These are phyloP conservation scores for Rosa lucieae DNA, from an alignment of 306 rosid genomes.

Conservation along the genomic window DNA sequence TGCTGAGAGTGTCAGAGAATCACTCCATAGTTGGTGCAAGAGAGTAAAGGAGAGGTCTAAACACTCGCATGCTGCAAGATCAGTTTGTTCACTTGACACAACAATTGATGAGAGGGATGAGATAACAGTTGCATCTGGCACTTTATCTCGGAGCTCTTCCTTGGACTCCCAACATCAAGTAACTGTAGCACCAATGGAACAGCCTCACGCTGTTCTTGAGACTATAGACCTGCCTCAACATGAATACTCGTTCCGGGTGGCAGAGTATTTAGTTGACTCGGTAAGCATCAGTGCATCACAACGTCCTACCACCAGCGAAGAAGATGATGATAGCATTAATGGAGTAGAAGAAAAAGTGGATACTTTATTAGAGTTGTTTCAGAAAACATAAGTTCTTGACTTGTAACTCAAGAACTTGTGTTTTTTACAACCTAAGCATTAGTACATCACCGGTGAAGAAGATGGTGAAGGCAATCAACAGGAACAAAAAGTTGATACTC, in stretches of 20 bases:
- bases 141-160: slow-evolving; percentile 71
- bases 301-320: slow-evolving; percentile 26
- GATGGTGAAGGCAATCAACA: background rate
- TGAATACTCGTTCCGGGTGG: slow-evolving; percentile 37
- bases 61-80: slow-evolving; percentile 64
- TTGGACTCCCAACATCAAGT: slow-evolving; percentile 67
- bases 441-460: background rate
- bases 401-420: background rate
- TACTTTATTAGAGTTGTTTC: slow-evolving; percentile 73
- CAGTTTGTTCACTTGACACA: slow-evolving; percentile 78
- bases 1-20: slow-evolving; percentile 83
- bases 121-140: slow-evolving; percentile 73
- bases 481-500: background rate
- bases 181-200: slow-evolving; percentile 52
- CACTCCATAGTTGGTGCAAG: slow-evolving; percentile 96
- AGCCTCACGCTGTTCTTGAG: slow-evolving; percentile 37
- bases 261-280: slow-evolving; percentile 44
- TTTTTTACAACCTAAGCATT: background rate
- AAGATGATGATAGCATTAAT: slow-evolving; percentile 27
- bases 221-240: slow-evolving; percentile 20
- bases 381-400: slow-evolving; percentile 39
- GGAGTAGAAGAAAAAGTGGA: slow-evolving; percentile 40
- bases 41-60: slow-evolving; percentile 84
- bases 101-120: slow-evolving; percentile 73
- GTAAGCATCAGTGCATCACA: slow-evolving; percentile 27